These are phyloP conservation scores for Yamadazyma kanchanaburiensis DNA, from an alignment of 1,139 yeast genomes.

Conservation along the genomic window DNA sequence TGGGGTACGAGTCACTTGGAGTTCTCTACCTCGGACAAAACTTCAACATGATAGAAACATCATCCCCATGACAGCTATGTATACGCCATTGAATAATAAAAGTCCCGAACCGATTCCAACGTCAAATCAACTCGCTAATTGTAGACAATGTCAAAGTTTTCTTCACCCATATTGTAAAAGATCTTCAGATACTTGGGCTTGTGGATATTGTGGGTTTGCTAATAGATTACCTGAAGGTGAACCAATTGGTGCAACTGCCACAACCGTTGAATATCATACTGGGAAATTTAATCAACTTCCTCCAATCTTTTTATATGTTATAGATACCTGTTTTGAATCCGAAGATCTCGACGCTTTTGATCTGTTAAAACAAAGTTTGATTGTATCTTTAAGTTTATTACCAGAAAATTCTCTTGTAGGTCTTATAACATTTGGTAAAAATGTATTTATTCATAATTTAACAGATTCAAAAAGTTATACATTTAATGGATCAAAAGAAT, in stretches of 20 bases:
- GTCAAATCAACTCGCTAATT: constrained; percentile 25
- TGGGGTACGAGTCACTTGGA: constrained; percentile 92
- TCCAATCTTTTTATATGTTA: constrained; percentile 59
- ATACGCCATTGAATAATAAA: constrained; percentile 62
- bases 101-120: constrained; percentile 41
- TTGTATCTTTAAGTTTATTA: constrained; percentile 50
- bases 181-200: constrained; percentile 53
- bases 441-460: constrained; percentile 62
- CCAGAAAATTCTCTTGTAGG: constrained; percentile 62
- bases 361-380: constrained; percentile 54
- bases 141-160: constrained; percentile 60
- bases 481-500: constrained; percentile 61
- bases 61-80: constrained; percentile 62
- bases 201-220: constrained; percentile 57
- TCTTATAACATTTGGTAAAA: constrained; percentile 59
- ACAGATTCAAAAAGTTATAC: constrained; percentile 31
- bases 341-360: constrained; percentile 38
- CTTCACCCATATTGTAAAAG: constrained; percentile 52
- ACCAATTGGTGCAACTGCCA: constrained; percentile 12
- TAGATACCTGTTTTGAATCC: constrained; percentile 57
- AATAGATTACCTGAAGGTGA: constrained; percentile 37
- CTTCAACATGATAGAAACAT: constrained; percentile 57
- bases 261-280: constrained; percentile 57
- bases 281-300: constrained; percentile 42
- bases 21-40: constrained; percentile 64